A percentile compares a stretch with the other conserved stretches of the same genome.
Conservation (phyloP, 1,284 basidiomycete species). For the Crucibulum cyathiforme region DNA sequence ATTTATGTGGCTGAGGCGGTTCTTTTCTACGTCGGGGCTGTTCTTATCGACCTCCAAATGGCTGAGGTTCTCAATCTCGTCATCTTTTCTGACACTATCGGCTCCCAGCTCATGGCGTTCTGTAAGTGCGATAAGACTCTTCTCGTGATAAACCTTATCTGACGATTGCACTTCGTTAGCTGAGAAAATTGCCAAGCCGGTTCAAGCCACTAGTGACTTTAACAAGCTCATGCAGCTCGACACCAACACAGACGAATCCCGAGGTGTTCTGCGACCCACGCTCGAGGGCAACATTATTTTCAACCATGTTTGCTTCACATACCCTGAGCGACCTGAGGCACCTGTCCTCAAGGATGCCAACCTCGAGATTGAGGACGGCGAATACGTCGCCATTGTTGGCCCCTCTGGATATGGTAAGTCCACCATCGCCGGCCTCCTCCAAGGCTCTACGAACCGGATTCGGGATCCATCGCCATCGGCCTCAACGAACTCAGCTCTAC, state of each 20-base stretch:
- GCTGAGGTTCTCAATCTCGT: slow-evolving; percentile 90
- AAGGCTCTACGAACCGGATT: slow-evolving; percentile 84
- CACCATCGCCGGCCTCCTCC: slow-evolving; percentile 82
- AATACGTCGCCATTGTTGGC: slow-evolving; percentile 89
- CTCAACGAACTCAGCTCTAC: slow-evolving; percentile 55
- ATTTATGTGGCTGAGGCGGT: slow-evolving; percentile 91
- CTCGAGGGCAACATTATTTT: slow-evolving; percentile 74
- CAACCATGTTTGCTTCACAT: slow-evolving; percentile 77
- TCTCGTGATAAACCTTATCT: slow-evolving; percentile 2
- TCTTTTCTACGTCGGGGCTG: slow-evolving; percentile 88
- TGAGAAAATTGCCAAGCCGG: slow-evolving; percentile 79
- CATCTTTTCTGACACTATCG: slow-evolving; percentile 93
- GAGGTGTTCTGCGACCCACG: slow-evolving; percentile 66
- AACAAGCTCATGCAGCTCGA: slow-evolving; percentile 69
- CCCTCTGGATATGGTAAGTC: slow-evolving; percentile 90
- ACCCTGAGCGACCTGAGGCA: slow-evolving; percentile 75
- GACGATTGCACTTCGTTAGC: slow-evolving; percentile 50
- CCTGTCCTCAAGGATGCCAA: slow-evolving; percentile 73
- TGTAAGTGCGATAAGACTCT: slow-evolving; percentile 57
- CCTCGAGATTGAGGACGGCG: slow-evolving; percentile 70
- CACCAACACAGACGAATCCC: slow-evolving; percentile 68
- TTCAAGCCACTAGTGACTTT: slow-evolving; percentile 83
- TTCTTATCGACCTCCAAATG: slow-evolving; percentile 88
- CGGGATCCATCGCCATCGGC: slow-evolving; percentile 70
- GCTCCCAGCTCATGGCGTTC: slow-evolving; percentile 87